Base-by-base conservation (phyloP, 228 moss, liverwort and hornwort species). In the Sphagnum fallax region DNA sequence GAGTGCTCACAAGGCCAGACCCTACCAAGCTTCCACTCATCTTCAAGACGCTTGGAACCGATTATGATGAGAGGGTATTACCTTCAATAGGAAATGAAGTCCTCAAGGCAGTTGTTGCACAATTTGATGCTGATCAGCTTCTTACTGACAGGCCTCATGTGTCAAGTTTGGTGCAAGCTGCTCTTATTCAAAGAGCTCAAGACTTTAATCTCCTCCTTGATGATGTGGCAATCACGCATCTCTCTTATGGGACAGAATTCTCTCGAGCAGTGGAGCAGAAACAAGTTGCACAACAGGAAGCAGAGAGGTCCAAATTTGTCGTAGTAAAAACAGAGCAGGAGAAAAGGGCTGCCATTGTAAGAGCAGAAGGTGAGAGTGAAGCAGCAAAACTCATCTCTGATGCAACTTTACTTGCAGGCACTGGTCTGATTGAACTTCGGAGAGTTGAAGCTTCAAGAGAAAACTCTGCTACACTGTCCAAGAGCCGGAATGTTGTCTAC, bases 301-400 rank as follows among this genome's bases (percentile, higher is more conserved):
- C 69, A 8, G 60, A 69, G 69, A 55, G 60, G 18, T 69, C 69
- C 12, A 69, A 60, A 60, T 69, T 69, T 7, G 69, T 69, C 48
- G 69, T 69, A 10, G 68, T 57, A 5, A 68, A 68, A 57, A 68
- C 57, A 10, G 68, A 57, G 68, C 68, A 68, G 47, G 68, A 68
- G 68, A 12, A 48, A 47, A 6, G 16, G 32, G 57, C 32, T 4
- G 53, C 68, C 0, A 68, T 68, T 0, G 68, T 68, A 48, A 16
- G 68, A 5, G 57, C 57, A 10, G 57, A 68, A 47, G 68, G 68
- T 13, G 68, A 68, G 68, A 68, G 68, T 47, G 68, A 68, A 48
- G 55, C 64, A 5, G 72, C 72, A 16, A 72, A 65, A 53, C 72
- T 72, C 4, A 72, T 72, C 47, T 72, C 72, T 6, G 48, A 72